Evolutionary conservation across 768 basidiomycete genomes (phyloP).

Genomic region (Boletus eberwhitei): DNA sequence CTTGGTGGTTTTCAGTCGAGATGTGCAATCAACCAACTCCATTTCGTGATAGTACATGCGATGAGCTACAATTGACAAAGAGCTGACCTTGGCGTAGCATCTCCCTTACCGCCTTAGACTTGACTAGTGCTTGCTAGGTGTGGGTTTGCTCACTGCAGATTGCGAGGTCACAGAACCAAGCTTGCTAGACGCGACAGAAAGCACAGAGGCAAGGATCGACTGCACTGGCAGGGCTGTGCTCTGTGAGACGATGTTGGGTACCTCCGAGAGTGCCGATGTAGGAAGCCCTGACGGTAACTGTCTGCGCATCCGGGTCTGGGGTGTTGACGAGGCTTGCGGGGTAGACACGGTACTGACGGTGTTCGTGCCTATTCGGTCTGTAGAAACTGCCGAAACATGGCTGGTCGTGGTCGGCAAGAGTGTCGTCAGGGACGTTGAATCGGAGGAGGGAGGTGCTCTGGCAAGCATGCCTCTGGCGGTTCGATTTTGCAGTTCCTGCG

Average conservation of each 20-base stretch:
- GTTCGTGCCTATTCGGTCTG: not conserved
- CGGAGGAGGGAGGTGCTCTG: conserved; percentile 6
- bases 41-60: conserved; percentile 22
- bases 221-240: not conserved
- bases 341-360: not conserved
- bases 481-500: not conserved
- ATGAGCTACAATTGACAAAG: conserved; percentile 10
- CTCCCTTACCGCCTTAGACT: conserved; percentile 1
- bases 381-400: not conserved
- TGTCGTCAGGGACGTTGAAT: not conserved
- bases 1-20: too few relatives aligned
- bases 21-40: conserved; percentile 26
- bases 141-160: not conserved
- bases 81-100: not conserved
- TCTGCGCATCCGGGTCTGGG: conserved; percentile 7
- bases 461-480: not conserved
- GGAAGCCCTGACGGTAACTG: not conserved
- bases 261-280: not conserved
- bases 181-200: not conserved
- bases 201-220: not conserved
- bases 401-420: not conserved
- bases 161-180: not conserved
- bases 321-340: not conserved
- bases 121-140: not conserved
- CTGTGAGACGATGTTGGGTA: not conserved